Percentiles rank a stretch among this genome's conserved stretches.
These are phyloP conservation scores for Stephanocyclus meneghinianus DNA, from an alignment of 352 stramenopile genomes.

Conservation along the genomic window DNA sequence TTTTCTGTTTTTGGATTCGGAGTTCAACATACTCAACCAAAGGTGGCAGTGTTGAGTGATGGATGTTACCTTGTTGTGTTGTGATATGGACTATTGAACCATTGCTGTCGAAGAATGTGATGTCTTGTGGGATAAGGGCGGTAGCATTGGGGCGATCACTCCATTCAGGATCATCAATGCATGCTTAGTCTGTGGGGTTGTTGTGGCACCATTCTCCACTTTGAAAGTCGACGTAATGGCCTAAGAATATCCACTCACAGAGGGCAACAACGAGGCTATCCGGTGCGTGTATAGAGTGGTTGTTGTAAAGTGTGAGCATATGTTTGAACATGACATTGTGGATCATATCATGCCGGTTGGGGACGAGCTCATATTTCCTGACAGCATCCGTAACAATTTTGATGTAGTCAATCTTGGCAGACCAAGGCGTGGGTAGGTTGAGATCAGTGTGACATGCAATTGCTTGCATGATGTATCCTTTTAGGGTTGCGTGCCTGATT, in stretches of 20 bases:
- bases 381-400: conserved; percentile 6
- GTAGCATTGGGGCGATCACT: not conserved
- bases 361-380: conserved; percentile 15
- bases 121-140: conserved; percentile 6
- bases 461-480: conserved; percentile 10
- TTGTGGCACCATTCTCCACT: conserved; percentile 31
- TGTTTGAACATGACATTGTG: conserved; percentile 23
- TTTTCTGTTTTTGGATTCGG: conserved; percentile 13
- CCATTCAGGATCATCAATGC: not conserved
- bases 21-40: not conserved
- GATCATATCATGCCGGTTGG: conserved; percentile 16
- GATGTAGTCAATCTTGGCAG: not conserved
- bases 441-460: conserved; percentile 1
- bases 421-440: not conserved
- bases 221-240: conserved; percentile 10
- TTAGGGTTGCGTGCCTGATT: conserved; percentile 13
- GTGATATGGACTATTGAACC: not conserved
- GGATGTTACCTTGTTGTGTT: too few species aligned
- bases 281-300: not conserved
- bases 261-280: conserved; percentile 2
- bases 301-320: conserved; percentile 2
- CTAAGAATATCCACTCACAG: conserved; percentile 9
- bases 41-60: not conserved
- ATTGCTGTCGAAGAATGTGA: not conserved
- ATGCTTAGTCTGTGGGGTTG: not conserved